phyloP scores from a whole-genome alignment of 2,329 filamentous ascomycete species.

The Colletotrichum brevisporum region DNA sequence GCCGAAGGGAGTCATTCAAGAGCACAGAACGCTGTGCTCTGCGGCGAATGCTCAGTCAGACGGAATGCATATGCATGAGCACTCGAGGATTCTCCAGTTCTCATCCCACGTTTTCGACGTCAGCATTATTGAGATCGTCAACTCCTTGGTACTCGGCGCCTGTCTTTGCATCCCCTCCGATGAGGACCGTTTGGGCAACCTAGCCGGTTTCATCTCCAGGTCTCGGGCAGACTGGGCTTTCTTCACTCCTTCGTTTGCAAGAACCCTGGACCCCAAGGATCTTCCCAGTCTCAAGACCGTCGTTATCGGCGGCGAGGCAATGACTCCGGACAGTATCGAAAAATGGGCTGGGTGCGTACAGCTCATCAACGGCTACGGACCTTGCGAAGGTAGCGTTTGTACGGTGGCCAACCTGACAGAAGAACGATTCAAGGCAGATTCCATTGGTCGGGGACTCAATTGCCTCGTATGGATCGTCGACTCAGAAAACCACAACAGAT shows the following conservation, averaged over 20 bases:
- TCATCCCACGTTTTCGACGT: constrained; percentile 55
- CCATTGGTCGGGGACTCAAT: constrained; percentile 29
- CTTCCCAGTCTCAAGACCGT: constrained; percentile 26
- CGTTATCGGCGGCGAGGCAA: constrained; percentile 32
- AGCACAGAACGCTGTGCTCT: constrained; percentile 46
- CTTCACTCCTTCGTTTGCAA: constrained; percentile 32
- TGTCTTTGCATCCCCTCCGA: constrained; percentile 56
- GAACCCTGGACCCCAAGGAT: constrained; percentile 22
- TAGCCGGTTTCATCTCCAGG: constrained; percentile 12
- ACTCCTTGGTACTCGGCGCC: constrained; percentile 53
- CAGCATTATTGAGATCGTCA: constrained; percentile 54
- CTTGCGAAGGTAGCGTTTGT: constrained; percentile 37
- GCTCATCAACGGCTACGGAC: constrained; percentile 32
- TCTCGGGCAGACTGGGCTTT: constrained; percentile 33
- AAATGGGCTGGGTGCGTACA: constrained; percentile 22
- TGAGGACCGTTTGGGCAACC: constrained; percentile 51
- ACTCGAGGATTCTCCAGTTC: constrained; percentile 41
- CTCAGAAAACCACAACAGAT: constrained; percentile 40
- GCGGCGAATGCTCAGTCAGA: constrained; percentile 35
- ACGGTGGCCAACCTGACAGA: constrained; percentile 26
- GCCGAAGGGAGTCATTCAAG: constrained; percentile 65
- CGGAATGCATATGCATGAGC: constrained; percentile 18
- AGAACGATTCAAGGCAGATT: not conserved
- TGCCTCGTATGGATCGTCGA: constrained; percentile 46
- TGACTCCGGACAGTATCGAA: constrained; percentile 20